Conservation (phyloP, 495 filamentous ascomycete species). For the Penicillium nucicola region DNA sequence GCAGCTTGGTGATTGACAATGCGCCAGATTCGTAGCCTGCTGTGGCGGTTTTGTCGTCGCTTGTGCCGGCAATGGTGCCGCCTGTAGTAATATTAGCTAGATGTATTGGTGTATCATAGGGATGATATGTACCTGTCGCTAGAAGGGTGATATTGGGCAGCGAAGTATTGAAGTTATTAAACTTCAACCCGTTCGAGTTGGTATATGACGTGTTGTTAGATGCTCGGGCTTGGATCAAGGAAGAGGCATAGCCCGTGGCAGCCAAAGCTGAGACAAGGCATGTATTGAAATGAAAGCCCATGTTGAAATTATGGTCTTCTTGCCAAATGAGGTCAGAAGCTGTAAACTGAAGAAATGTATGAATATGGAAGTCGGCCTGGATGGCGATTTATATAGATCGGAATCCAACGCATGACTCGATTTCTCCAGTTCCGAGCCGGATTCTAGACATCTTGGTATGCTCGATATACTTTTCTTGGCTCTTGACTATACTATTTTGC, state of each 20-base stretch:
- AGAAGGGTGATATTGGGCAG: conserved; percentile 51
- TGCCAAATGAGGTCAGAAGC: neutral
- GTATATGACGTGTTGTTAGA: conserved; percentile 25
- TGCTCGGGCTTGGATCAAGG: conserved; percentile 21
- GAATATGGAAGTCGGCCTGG: neutral
- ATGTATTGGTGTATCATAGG: neutral
- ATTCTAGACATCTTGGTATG: neutral
- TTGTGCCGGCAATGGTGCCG: conserved; percentile 47
- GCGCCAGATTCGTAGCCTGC: conserved; percentile 45
- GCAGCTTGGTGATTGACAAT: conserved; percentile 36
- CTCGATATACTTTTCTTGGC: neutral
- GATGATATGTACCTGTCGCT: conserved; percentile 32
- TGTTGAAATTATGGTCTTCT: conserved; percentile 3
- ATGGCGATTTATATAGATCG: neutral
- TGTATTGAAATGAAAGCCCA: conserved; percentile 16
- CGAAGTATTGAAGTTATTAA: conserved; percentile 39
- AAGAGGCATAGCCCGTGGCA: conserved; percentile 23
- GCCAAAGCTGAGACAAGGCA: conserved; percentile 21
- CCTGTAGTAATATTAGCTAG: conserved; percentile 15
- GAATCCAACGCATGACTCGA: neutral
- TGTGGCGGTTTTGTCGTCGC: conserved; percentile 40
- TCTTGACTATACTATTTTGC: neutral
- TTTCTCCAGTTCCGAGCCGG: neutral
- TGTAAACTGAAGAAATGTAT: neutral
- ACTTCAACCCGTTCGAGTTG: conserved; percentile 32